Conservation (phyloP, 2,329 filamentous ascomycete species). For the Fusarium nurragi region DNA sequence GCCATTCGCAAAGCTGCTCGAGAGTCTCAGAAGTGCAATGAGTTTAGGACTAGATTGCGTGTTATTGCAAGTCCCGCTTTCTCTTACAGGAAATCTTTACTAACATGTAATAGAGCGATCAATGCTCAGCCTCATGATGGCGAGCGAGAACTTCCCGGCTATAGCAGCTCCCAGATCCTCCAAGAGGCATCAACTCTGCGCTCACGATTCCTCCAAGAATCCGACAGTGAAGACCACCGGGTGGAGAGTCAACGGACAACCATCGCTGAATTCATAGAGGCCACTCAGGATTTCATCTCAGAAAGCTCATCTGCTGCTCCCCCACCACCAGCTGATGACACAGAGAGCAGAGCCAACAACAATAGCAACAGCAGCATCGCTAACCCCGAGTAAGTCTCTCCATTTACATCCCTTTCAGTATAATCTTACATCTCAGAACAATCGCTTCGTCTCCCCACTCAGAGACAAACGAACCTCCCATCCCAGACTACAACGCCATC, state of each 20-base stretch:
- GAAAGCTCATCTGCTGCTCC: constrained; percentile 30
- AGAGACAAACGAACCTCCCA: constrained; percentile 31
- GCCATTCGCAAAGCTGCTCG: constrained; percentile 30
- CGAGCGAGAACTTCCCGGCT: constrained; percentile 39
- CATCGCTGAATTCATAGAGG: constrained; percentile 37
- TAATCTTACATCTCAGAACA: constrained; percentile 20
- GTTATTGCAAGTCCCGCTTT: constrained; percentile 26
- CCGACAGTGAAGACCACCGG: constrained; percentile 34
- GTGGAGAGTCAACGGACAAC: constrained; percentile 30
- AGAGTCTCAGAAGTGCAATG: constrained; percentile 38
- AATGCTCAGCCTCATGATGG: constrained; percentile 35
- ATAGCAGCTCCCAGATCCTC: constrained; percentile 43
- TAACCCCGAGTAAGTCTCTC: constrained; percentile 15
- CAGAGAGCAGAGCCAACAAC: constrained; percentile 7
- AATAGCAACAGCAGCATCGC: constrained; percentile 19
- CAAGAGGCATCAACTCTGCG: constrained; percentile 38
- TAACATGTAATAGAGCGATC: constrained; percentile 32
- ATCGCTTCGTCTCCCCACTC: constrained; percentile 40
- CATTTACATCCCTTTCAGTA: accelerated
- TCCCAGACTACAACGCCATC: constrained; percentile 43
- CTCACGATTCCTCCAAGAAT: constrained; percentile 23
- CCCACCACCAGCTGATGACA: constrained; percentile 7
- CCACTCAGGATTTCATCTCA: constrained; percentile 40
- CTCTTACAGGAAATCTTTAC: not conserved
- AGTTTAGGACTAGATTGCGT: constrained; percentile 39